Base-by-base conservation (phyloP, 148 eudicot species). In the Rhododendron ferrugineum region DNA sequence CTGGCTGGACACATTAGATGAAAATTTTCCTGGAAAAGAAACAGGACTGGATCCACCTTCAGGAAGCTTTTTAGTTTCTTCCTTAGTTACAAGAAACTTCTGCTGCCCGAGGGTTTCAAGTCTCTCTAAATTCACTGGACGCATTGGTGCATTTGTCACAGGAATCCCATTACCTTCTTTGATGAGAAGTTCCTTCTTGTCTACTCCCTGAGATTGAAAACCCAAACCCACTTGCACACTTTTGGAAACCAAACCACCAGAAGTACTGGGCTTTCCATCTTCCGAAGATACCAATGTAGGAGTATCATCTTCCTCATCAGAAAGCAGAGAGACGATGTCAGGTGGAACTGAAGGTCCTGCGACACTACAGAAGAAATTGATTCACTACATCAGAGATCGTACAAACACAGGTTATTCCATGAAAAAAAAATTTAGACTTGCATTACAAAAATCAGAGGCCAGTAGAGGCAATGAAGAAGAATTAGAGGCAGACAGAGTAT, bases 281-380 rank as follows among this genome's bases (percentile, higher is more conserved):
- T 86, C 86, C 34, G 88, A 87, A 68, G 80, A n/a, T 28, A 70
- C 80, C 79, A 86, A 74, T 28, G 47, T 52, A 84, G 93, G 60
- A 80, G 83, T 76, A 70, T 80, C 89, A 76, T 90, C 90, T 86
- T 89, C 95, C 85, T 89, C 92, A 58, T 90, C 89, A 81, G 89
- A 87, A 68, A 60, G 82, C 30, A 86, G 74, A 66, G 88, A 86
- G 34, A 78, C 84, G 70, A 37, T 79, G 82, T 84, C 87, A 85
- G 86, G 80, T 84, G 86, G 85, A 83, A 46, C 81, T 72, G 91
- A 83, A 89, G 87, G 80, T 78, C 90, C 96, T 84, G 88, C 66
- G 86, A 88, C 85, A 90, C 98, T 94, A 85, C 64, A 88, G 37
- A 86, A 74, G 44, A 88, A 84, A 34, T 84, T 62, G 79, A 80